These are phyloP conservation scores for Claviceps arundinis DNA, from an alignment of 2,329 filamentous ascomycete species.

Conservation along the genomic window DNA sequence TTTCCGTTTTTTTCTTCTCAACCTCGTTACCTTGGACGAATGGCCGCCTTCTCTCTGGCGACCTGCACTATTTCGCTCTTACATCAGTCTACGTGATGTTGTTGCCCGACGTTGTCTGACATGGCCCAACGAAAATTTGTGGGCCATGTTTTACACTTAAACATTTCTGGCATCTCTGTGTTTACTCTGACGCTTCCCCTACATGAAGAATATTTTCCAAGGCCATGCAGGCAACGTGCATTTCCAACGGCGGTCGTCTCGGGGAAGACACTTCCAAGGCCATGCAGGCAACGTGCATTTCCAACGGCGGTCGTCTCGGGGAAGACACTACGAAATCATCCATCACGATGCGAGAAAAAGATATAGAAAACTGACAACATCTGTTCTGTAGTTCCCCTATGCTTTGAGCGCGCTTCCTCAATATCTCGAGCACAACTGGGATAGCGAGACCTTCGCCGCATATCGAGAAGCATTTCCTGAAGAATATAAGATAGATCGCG, in stretches of 20 bases:
- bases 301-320: not conserved
- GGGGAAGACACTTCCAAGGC: not conserved
- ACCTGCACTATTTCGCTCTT: not conserved
- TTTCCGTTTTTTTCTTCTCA: not conserved
- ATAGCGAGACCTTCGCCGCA: constrained; percentile 45
- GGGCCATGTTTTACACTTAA: not conserved
- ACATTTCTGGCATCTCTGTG: not conserved
- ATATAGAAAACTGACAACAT: not conserved
- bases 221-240: not conserved
- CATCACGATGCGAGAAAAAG: not conserved
- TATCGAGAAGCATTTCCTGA: constrained; percentile 61
- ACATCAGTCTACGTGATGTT: not conserved
- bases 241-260: not conserved
- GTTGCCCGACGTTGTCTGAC: not conserved
- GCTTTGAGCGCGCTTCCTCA: constrained; percentile 52
- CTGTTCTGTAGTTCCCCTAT: constrained; percentile 54
- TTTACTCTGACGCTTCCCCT: not conserved
- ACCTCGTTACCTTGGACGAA: not conserved
- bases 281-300: not conserved
- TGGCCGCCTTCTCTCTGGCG: not conserved
- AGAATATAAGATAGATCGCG: constrained; percentile 44
- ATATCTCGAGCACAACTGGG: constrained; percentile 54
- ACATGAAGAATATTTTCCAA: not conserved
- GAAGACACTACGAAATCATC: not conserved
- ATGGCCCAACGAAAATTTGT: not conserved